Evolutionary conservation across 495 filamentous ascomycete genomes (phyloP).

Genomic region (Penicillium fimorum): DNA sequence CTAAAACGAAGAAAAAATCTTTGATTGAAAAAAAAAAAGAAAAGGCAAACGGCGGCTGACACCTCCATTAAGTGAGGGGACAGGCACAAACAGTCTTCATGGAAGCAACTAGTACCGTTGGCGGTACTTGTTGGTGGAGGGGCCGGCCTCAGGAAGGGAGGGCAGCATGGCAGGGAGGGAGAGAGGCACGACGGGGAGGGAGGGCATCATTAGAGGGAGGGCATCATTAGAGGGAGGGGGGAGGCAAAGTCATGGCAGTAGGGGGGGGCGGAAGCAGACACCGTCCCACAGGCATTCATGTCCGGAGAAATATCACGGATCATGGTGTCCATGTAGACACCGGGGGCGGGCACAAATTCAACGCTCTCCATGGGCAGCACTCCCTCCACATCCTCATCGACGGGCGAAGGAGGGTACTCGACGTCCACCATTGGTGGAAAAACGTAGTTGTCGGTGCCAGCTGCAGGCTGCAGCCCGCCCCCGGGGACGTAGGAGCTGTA

Average conservation of each 20-base stretch:
- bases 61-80: neutral
- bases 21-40: neutral
- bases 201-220: too few relatives aligned
- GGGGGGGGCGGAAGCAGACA: neutral
- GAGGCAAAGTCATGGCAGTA: neutral
- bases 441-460: neutral
- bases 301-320: conserved; percentile 1
- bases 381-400: neutral
- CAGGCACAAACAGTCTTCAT: neutral
- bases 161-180: too few relatives aligned
- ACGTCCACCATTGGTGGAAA: neutral
- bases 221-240: too few relatives aligned
- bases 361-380: neutral
- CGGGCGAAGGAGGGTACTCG: neutral
- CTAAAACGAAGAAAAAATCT: neutral
- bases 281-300: conserved; percentile 1
- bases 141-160: neutral
- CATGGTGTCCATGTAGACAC: neutral
- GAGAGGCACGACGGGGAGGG: too few relatives aligned
- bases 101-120: neutral
- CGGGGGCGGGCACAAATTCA: neutral
- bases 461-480: neutral
- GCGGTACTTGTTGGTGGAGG: conserved; percentile 2
- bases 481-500: neutral
- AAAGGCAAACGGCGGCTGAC: neutral